A percentile compares a stretch with the other conserved stretches of the same genome.
Evolutionary conservation across 2,329 filamentous ascomycete species (phyloP).

Genomic region (Ophiostoma sp.): DNA sequence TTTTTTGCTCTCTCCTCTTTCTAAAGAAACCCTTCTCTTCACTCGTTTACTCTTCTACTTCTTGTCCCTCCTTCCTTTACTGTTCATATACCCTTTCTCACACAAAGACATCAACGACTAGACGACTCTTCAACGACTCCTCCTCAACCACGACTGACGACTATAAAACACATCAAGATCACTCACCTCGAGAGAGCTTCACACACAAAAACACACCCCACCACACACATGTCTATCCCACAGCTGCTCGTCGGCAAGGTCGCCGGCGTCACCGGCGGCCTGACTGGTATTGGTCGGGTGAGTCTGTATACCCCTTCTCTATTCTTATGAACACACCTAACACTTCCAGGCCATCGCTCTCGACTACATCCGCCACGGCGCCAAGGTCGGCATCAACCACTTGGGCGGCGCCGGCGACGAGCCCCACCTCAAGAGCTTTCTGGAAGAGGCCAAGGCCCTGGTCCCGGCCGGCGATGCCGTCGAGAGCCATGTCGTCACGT

Average conservation of each 20-base stretch:
- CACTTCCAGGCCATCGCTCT: conserved; percentile 26
- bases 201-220: neutral
- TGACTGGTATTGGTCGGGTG: conserved; percentile 28
- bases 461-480: neutral
- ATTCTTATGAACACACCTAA: neutral
- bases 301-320: neutral
- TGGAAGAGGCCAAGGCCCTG: conserved; percentile 18
- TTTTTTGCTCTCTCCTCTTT: neutral
- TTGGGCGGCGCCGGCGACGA: conserved; percentile 26
- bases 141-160: neutral
- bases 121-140: neutral
- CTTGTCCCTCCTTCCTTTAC: neutral
- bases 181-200: neutral
- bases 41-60: neutral
- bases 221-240: conserved; percentile 19
- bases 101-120: neutral
- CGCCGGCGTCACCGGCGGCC: conserved; percentile 28
- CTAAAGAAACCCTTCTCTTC: neutral
- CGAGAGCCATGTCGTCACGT: conserved; percentile 15
- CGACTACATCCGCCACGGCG: conserved; percentile 28
- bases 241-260: conserved; percentile 30
- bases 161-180: neutral
- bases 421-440: conserved; percentile 23
- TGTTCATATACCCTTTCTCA: neutral
- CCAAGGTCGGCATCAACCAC: conserved; percentile 28